A percentile compares a stretch with the other conserved stretches of the same genome.
These are phyloP conservation scores for Saturnispora hagleri DNA, from an alignment of 805 yeast genomes.

Conservation along the genomic window DNA sequence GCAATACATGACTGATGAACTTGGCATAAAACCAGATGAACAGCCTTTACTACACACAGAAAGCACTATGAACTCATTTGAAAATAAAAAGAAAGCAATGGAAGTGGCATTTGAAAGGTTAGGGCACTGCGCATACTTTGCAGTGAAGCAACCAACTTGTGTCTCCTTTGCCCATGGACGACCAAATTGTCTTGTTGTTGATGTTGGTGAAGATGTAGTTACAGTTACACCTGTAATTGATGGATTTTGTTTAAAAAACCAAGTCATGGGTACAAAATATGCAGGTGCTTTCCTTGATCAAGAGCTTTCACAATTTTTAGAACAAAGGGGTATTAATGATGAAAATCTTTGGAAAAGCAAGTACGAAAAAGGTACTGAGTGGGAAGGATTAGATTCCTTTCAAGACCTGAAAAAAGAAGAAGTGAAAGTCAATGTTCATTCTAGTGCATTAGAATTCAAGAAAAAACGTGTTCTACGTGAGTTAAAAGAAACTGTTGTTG, in stretches of 20 bases:
- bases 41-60: conserved; percentile 80
- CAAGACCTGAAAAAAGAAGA: conserved; percentile 9
- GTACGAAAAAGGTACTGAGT: conserved; percentile 30
- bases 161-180: conserved; percentile 83
- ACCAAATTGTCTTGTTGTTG: conserved; percentile 79
- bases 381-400: conserved; percentile 29
- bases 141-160: conserved; percentile 80
- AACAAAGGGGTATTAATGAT: conserved; percentile 26
- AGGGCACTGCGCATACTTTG: conserved; percentile 70
- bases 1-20: conserved; percentile 44
- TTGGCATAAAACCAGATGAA: conserved; percentile 47
- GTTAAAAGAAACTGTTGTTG: conserved; percentile 64
- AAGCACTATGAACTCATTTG: conserved; percentile 72
- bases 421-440: conserved; percentile 23
- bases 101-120: conserved; percentile 63
- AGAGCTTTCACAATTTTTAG: conserved; percentile 38
- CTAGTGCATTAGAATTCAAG: conserved; percentile 49
- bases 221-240: conserved; percentile 78
- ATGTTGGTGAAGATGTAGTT: conserved; percentile 69
- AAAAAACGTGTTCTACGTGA: conserved; percentile 51
- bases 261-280: conserved; percentile 60
- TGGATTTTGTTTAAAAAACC: conserved; percentile 65
- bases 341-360: conserved; percentile 43
- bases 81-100: conserved; percentile 58
- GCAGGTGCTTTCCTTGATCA: conserved; percentile 62